Base-by-base conservation (phyloP, 257 asterid genomes). In the Paraleonurus japonicus region DNA sequence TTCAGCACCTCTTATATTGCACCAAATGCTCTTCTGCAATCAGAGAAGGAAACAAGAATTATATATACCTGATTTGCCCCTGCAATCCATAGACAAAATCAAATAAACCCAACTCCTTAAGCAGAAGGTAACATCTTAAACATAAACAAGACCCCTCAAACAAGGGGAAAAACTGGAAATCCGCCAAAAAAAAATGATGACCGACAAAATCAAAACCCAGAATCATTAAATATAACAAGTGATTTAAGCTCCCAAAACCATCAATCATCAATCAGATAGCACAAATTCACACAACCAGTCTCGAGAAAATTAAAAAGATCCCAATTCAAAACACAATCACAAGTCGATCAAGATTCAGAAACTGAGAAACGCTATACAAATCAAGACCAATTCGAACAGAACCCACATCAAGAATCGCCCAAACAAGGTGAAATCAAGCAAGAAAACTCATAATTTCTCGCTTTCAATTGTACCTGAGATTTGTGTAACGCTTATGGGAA, bases 281-380 rank as follows among this genome's bases (percentile, higher is more conserved):
- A 23, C 65, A 28, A 75, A 61, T 39, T 65, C 78, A 50, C 45
- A 60, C 69, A 45, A 48, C 17, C 67, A 70, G 9, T 65, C 81
- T 22, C 59, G 4, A 27, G 16, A 72, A 72, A 81, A 51, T 23
- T 0, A 54, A 59, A 71, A 80, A 66, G 81, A 81, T 84, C 75
- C 55, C 73, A 76, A 63, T 79, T 79, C 43, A 47, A 47, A 47
- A 4, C 53, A 61, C 66, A 61, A 47, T 74, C 37, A 50, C 67
- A 66, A 59, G 75, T 26, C 76, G 76, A 84, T 79, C 77, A 72
- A 77, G 74, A 81, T 68, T 64, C 74, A 60, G 54, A 61, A 57
- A 66, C 65, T 59, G 71, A 60, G 28, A 61, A 39, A 66, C 69
- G 8, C 61, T 41, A 35, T 0, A 63, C 16, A 75, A 67, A 58